phyloP scores from a whole-genome alignment of 75 land plant species.

The Larix kaempferi region DNA sequence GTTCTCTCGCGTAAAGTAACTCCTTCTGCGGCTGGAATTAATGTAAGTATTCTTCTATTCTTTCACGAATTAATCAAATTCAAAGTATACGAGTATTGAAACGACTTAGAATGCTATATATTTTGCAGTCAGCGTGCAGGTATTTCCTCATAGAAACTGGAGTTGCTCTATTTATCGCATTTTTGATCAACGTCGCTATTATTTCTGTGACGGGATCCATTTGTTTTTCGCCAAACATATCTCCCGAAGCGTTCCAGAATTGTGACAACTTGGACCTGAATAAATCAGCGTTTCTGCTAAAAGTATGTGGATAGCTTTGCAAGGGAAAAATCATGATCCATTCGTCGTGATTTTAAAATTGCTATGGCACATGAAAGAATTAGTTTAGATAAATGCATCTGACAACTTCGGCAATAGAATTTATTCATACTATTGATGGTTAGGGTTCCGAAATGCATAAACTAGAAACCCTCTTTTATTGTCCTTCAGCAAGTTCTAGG shows the following conservation, averaged over 20 bases:
- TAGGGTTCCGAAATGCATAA: too few relatives aligned
- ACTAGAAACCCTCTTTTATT: neutral
- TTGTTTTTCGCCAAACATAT: neutral
- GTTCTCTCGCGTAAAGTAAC: slow-evolving; percentile 81
- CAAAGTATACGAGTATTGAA: neutral
- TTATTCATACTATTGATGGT: too few relatives aligned
- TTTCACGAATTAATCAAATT: neutral
- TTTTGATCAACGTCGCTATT: slow-evolving; percentile 28
- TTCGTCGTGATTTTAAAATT: neutral
- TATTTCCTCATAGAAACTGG: slow-evolving; percentile 34
- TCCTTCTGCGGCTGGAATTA: slow-evolving; percentile 61
- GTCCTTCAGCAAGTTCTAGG: slow-evolving; percentile 16
- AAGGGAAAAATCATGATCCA: too few relatives aligned
- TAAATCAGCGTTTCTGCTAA: slow-evolving; percentile 67
- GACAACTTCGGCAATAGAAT: too few relatives aligned
- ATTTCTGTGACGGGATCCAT: neutral
- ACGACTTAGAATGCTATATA: neutral
- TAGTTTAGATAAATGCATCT: too few relatives aligned
- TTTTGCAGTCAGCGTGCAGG: slow-evolving; percentile 25
- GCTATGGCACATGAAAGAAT: neutral
- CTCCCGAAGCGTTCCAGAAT: slow-evolving; percentile 5
- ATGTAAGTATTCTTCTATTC: slow-evolving; percentile 32
- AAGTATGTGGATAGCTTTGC: slow-evolving; percentile 22
- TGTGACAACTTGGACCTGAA: slow-evolving; percentile 59
- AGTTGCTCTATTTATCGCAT: slow-evolving; percentile 30